A percentile compares a stretch with the other conserved stretches of the same genome.
Conservation (phyloP, 2,329 filamentous ascomycete species). For the Talaromyces islandicus region DNA sequence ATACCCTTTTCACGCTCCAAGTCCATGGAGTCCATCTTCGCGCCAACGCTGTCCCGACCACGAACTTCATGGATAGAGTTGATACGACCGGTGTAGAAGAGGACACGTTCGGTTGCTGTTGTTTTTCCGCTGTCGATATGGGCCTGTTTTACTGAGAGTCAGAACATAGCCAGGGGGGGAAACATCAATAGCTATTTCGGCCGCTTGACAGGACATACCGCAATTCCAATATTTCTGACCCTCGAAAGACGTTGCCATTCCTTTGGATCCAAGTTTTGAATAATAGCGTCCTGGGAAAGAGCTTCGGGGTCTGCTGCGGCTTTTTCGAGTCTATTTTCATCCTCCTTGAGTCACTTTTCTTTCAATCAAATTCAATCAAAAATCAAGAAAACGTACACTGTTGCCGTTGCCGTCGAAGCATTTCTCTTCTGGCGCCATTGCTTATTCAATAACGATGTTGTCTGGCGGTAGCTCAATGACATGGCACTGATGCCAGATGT, state of each 20-base stretch:
- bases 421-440: constrained; percentile 39
- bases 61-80: constrained; percentile 96
- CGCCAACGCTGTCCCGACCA: constrained; percentile 80
- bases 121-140: constrained; percentile 99
- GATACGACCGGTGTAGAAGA: constrained; percentile 97
- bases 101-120: constrained; percentile 88
- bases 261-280: constrained; percentile 71
- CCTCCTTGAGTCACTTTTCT: background rate
- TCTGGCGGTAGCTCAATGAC: constrained; percentile 13
- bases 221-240: constrained; percentile 97
- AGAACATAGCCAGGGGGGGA: background rate
- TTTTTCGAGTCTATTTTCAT: constrained; percentile 31
- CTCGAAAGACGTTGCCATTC: constrained; percentile 72
- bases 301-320: constrained; percentile 51
- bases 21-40: constrained; percentile 99
- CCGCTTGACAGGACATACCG: constrained; percentile 43
- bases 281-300: constrained; percentile 60
- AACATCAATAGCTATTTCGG: background rate
- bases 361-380: background rate
- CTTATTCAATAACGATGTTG: constrained; percentile 21
- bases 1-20: constrained; percentile 97
- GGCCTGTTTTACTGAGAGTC: constrained; percentile 49
- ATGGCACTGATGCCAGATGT: constrained; percentile 28
- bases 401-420: constrained; percentile 37
- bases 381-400: constrained; percentile 16